Base-by-base conservation (phyloP, 345 rosid species). In the Iberis pinnata region DNA sequence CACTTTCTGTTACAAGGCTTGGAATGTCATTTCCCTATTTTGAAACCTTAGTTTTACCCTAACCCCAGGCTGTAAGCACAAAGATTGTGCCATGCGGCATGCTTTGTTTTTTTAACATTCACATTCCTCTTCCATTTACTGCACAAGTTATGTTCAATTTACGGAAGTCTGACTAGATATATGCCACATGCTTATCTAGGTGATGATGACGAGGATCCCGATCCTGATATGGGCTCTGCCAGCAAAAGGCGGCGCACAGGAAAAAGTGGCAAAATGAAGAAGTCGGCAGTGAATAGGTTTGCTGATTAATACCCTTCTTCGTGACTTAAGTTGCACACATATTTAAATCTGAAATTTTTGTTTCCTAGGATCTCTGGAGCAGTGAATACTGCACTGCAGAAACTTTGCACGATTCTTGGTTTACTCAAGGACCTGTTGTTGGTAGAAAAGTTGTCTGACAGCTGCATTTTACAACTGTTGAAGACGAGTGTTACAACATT, bases 361-460 rank as follows among this genome's bases (percentile, higher is more conserved):
- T 58, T 69, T 75, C 62, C 62, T 76, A 92, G 99, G 94, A 84
- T 81, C 74, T 80, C 90, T 56, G 83, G 86, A 65, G 82, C 94
- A 56, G 72, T 83, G 67, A 83, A 68, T 80, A 73, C 79, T 15
- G 76, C 78, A 58, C 76, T 81, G 49, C 99, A 92, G 80, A 92
- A 92, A 65, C 87, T 92, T 36, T 92, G 97, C 70, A 80, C 97
- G 18, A 78, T 92, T 70, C 82, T 92, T 53, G 95, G 83, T 63
- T 78, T 88, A 60, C 83, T 92, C 46, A 85, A 80, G 81, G 99
- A 92, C 72, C 80, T 92, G 65, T 71, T 88, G 53, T 48, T 83
- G 49, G 79, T 83, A 49, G 99, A 92, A 85, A 86, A 71, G 71
- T 70, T 92, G 56, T 92, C 99, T 44, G 99, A 92, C 77, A 83